Evolutionary conservation across 306 rosid species (phyloP).

Genomic region (Dalbergia cochinchinensis): DNA sequence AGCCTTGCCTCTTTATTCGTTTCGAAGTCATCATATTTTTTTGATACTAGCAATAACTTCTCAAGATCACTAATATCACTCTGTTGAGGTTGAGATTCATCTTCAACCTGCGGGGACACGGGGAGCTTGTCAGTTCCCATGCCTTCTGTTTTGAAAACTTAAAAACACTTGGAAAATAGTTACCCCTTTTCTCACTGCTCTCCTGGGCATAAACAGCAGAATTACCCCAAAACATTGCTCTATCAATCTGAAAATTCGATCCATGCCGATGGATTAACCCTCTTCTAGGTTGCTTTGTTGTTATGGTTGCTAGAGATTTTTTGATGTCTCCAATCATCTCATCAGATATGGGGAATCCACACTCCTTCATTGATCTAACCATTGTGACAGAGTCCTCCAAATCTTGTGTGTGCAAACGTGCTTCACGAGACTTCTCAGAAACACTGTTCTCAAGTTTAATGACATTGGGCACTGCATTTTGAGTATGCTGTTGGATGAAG

Average conservation of each 20-base stretch:
- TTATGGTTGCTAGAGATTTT: constrained; percentile 63
- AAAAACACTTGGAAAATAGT: constrained; percentile 70
- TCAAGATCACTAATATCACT: constrained; percentile 37
- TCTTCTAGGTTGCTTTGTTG: constrained; percentile 69
- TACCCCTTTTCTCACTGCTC: constrained; percentile 52
- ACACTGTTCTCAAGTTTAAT: constrained; percentile 64
- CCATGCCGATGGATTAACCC: constrained; percentile 51
- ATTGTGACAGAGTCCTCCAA: constrained; percentile 78
- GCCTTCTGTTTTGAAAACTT: constrained; percentile 73
- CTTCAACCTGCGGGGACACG: constrained; percentile 53
- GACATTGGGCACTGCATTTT: constrained; percentile 79
- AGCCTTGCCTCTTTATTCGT: constrained; percentile 78
- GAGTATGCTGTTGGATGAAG: constrained; percentile 87
- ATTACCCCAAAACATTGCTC: constrained; percentile 59
- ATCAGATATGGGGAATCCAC: constrained; percentile 73
- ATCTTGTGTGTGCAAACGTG: constrained; percentile 78
- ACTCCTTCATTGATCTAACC: constrained; percentile 87
- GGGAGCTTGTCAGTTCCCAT: constrained; percentile 59
- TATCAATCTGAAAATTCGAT: constrained; percentile 52
- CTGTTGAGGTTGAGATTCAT: constrained; percentile 52
- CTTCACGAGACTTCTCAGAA: constrained; percentile 63
- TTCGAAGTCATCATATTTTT: constrained; percentile 71
- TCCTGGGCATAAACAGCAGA: constrained; percentile 45
- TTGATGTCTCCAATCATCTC: constrained; percentile 89
- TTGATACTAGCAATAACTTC: constrained; percentile 48